Conservation (phyloP, 164 flowering plant species). For the Annona cherimola region DNA sequence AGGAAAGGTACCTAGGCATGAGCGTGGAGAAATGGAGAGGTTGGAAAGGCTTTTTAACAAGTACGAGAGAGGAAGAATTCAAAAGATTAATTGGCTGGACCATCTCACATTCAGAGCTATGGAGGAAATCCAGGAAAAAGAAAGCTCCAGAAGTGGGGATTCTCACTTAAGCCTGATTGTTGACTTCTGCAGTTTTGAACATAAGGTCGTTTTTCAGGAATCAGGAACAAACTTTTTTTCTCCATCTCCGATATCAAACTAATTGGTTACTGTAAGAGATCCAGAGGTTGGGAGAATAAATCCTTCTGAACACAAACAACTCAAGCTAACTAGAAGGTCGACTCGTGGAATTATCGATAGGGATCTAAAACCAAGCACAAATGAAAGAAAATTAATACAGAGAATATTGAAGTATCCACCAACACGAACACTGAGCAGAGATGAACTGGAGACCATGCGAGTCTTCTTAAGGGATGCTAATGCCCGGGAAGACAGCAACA, state of each 20-base stretch:
- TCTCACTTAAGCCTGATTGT: conserved; percentile 66
- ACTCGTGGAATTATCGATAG: conserved; percentile 93
- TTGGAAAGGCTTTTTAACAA: conserved; percentile 86
- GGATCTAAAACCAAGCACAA: conserved; percentile 91
- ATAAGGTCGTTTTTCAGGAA: conserved; percentile 97
- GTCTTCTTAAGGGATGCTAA: no score
- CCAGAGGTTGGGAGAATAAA: conserved; percentile 93
- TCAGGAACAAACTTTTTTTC: conserved; percentile 87
- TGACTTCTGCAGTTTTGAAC: conserved; percentile 93
- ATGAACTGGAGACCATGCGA: no score
- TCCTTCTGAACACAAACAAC: conserved; percentile 99
- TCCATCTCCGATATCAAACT: conserved; percentile 89
- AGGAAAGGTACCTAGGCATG: conserved; percentile 97
- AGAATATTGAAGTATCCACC: conserved; percentile 90
- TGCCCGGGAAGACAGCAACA: no score
- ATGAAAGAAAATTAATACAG: conserved; percentile 87
- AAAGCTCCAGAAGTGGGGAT: conserved; percentile 60
- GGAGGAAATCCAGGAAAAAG: conserved; percentile 79
- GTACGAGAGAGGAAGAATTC: conserved; percentile 95
- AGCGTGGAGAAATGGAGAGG: conserved; percentile 94
- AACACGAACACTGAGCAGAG: conserved; percentile 86
- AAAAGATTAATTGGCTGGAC: conserved; percentile 91
- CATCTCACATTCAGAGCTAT: conserved; percentile 77
- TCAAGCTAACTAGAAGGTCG: conserved; percentile 90
- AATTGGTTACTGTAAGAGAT: conserved; percentile 93